A percentile compares a stretch with the other conserved stretches of the same genome.
Evolutionary conservation across 2,329 filamentous ascomycete genomes (phyloP).

Genomic region (Beauveria varroae): DNA sequence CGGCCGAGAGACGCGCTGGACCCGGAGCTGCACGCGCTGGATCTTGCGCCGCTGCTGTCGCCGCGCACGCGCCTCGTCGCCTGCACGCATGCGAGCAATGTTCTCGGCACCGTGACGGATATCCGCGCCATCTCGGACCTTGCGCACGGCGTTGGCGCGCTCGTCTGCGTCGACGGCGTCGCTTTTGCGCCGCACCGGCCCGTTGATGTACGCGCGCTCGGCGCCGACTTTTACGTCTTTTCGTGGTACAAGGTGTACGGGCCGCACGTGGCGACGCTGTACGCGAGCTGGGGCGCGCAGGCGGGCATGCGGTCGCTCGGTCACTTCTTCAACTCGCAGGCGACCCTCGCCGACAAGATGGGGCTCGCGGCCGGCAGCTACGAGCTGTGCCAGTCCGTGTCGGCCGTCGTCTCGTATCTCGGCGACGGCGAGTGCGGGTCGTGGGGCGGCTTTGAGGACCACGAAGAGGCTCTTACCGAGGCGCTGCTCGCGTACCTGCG

Average conservation of each 20-base stretch:
- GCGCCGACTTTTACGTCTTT: conserved; percentile 71
- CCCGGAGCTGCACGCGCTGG: conserved; percentile 50
- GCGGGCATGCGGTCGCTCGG: conserved; percentile 45
- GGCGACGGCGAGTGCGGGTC: conserved; percentile 26
- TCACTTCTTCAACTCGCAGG: conserved; percentile 59
- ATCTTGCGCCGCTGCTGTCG: conserved; percentile 52
- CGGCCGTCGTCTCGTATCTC: conserved; percentile 56
- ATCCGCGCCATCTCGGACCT: conserved; percentile 46
- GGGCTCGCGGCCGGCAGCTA: conserved; percentile 60
- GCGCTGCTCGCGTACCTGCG: conserved; percentile 53
- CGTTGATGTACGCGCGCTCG: conserved; percentile 60
- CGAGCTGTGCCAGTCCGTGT: conserved; percentile 58
- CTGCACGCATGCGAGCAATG: conserved; percentile 67
- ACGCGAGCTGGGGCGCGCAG: conserved; percentile 52
- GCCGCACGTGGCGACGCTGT: conserved; percentile 65
- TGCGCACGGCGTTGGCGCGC: conserved; percentile 42
- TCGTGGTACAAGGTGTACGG: conserved; percentile 81
- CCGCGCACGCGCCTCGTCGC: conserved; percentile 61
- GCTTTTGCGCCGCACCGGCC: conserved; percentile 67
- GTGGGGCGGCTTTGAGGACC: conserved; percentile 46
- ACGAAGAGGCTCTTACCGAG: conserved; percentile 54
- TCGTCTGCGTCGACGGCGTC: conserved; percentile 69
- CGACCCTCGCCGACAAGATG: conserved; percentile 58
- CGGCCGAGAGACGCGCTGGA: conserved; percentile 36
- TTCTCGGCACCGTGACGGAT: conserved; percentile 64